These are phyloP conservation scores for Rubia peregrina DNA, from an alignment of 305 asterid species.

Conservation along the genomic window DNA sequence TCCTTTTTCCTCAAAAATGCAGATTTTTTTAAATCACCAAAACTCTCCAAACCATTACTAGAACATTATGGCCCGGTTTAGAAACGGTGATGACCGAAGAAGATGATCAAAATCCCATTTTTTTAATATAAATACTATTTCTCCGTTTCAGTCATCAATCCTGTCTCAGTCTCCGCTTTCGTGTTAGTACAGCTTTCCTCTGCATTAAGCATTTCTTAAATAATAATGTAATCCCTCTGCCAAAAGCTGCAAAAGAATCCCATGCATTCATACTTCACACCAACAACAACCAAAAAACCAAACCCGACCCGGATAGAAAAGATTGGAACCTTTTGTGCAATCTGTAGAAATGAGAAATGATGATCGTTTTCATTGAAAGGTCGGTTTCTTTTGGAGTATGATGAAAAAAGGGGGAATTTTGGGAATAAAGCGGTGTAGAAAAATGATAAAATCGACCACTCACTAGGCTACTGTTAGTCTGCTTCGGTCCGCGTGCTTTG, in stretches of 20 bases:
- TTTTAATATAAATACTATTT: constrained; percentile 1
- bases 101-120: constrained; percentile 12
- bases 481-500: constrained; percentile 93
- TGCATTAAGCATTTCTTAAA: constrained; percentile 17
- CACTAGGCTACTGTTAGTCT: constrained; percentile 20
- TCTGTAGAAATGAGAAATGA: constrained; percentile 31
- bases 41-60: not conserved
- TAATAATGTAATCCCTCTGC: constrained; percentile 2
- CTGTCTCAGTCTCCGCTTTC: constrained; percentile 45
- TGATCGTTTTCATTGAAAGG: constrained; percentile 65
- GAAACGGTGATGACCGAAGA: constrained; percentile 12
- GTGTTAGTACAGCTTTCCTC: constrained; percentile 44
- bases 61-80: constrained; percentile 10
- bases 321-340: constrained; percentile 25
- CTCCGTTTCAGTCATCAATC: constrained; percentile 5
- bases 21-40: not conserved
- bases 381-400: constrained; percentile 57
- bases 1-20: not conserved
- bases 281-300: constrained; percentile 6
- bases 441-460: constrained; percentile 53
- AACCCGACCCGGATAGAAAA: constrained; percentile 13
- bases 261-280: constrained; percentile 27
- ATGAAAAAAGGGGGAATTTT: constrained; percentile 15
- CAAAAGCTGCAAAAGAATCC: constrained; percentile 48
- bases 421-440: constrained; percentile 13